These are phyloP conservation scores for Saxophila tyrrhenica DNA, from an alignment of 495 filamentous ascomycete species.

Conservation along the genomic window DNA sequence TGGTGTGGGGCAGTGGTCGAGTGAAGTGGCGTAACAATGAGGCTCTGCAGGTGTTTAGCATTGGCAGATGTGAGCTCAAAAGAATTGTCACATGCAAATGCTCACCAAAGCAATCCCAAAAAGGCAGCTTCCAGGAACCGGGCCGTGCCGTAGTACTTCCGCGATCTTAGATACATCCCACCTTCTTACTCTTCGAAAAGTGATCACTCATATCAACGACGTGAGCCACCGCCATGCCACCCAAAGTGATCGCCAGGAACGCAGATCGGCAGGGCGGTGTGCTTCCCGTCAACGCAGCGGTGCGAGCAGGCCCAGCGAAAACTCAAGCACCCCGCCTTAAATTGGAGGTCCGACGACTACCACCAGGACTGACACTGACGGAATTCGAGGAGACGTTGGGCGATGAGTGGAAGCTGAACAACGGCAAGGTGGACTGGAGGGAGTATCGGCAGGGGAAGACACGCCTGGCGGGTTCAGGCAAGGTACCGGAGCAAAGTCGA, in stretches of 20 bases:
- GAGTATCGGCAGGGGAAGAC: constrained; percentile 70
- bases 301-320: constrained; percentile 44
- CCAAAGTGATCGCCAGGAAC: constrained; percentile 13
- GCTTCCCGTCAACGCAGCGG: constrained; percentile 46
- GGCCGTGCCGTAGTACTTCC: too few relatives aligned
- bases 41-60: background rate
- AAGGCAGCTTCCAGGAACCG: too few relatives aligned
- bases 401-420: constrained; percentile 69
- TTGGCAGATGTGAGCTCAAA: background rate
- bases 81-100: background rate
- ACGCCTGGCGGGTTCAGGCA: constrained; percentile 13
- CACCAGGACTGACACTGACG: constrained; percentile 68
- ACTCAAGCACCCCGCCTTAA: constrained; percentile 58
- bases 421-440: constrained; percentile 75
- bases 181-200: too few relatives aligned
- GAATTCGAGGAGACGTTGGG: constrained; percentile 68
- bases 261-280: constrained; percentile 41
- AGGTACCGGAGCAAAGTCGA: constrained; percentile 29
- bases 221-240: constrained; percentile 8
- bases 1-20: background rate
- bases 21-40: background rate
- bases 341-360: constrained; percentile 71
- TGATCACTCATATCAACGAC: background rate
- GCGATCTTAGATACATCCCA: too few relatives aligned
- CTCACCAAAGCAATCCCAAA: too few relatives aligned